A percentile compares a stretch with the other conserved stretches of the same genome.
Conservation (phyloP, 768 basidiomycete genomes). For the Trametes meyenii region DNA sequence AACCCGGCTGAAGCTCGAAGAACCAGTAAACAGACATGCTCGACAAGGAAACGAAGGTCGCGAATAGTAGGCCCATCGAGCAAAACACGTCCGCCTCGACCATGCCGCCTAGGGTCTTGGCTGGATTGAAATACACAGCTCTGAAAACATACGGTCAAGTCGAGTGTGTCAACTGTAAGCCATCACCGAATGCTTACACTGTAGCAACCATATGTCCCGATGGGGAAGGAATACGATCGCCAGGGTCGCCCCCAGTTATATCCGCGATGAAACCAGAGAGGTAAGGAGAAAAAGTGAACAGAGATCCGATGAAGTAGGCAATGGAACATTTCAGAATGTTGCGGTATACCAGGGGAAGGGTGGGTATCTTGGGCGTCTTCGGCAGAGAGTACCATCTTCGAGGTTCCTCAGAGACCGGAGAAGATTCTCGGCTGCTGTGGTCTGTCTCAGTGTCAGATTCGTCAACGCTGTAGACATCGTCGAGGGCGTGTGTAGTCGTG, state of each 20-base stretch:
- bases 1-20: slow-evolving; percentile 69
- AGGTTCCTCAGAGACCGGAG: not conserved
- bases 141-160: slow-evolving; percentile 36
- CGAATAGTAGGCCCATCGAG: slow-evolving; percentile 65
- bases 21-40: slow-evolving; percentile 83
- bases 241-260: slow-evolving; percentile 53
- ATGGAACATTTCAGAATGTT: slow-evolving; percentile 91
- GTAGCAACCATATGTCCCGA: slow-evolving; percentile 93
- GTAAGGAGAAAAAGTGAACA: slow-evolving; percentile 88
- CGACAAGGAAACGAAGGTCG: slow-evolving; percentile 70
- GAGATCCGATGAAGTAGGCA: slow-evolving; percentile 85
- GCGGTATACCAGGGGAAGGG: slow-evolving; percentile 54
- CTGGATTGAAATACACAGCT: slow-evolving; percentile 90
- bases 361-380: slow-evolving; percentile 37
- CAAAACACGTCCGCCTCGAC: slow-evolving; percentile 88
- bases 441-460: slow-evolving; percentile 8
- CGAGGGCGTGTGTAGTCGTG: not conserved
- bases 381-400: slow-evolving; percentile 1
- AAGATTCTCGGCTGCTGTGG: not conserved
- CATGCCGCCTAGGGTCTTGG: slow-evolving; percentile 92
- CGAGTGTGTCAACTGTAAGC: slow-evolving; percentile 1
- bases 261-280: slow-evolving; percentile 73
- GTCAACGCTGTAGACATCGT: not conserved
- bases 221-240: slow-evolving; percentile 58
- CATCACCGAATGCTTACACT: slow-evolving; percentile 50